Base-by-base conservation (phyloP, 768 basidiomycete species). In the Collybiopsis luxurians region DNA sequence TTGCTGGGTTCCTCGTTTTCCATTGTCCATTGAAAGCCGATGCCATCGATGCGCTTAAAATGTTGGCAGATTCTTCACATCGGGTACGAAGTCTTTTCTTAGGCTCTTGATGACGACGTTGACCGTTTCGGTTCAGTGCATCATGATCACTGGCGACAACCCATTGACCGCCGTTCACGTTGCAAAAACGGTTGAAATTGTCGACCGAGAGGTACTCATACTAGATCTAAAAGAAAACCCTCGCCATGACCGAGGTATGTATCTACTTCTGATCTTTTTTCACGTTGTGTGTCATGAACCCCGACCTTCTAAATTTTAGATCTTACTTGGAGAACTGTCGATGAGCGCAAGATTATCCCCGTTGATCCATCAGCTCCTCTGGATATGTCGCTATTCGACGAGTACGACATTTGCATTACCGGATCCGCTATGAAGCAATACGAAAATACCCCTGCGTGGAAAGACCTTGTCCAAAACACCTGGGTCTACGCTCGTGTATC, bases 61-160 rank as follows among this genome's bases (percentile, higher is more conserved):
- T 96, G 92, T 78, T 99, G 53, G 87, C 89, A 2, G 96, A 98
- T 66, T 93, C 96, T 7, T 97, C 95, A 0, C 97, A 99, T 72
- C 84, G 97, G 38, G 95, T 97, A 75, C 49, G 92, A 81, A 1
- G 4, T 30, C 40, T 38, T 52, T 7, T 38, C 43, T 40, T 51
- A 13, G 19, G 34, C n/a, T 34, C 26, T 1, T 12, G 28, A 2
- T 53, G 47, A 17, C 13, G 3, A n/a, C 1, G 40, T 6, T 57
- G 46, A 48, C 43, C 43, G 48, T 54, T 40, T 19, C n/a, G 40
- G 30, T 23, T 21, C 57, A 97, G 94, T 98, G 97, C 69, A 79
- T 98, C 56, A 99, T 99, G 97, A 99, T 99, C 61, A 99, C 97
- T 45, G 97, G 97, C 36, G 97, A 99, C 70, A 98, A 98, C 69